These are phyloP conservation scores for Colletotrichum godetiae DNA, from an alignment of 2,329 filamentous ascomycete species.

Conservation along the genomic window DNA sequence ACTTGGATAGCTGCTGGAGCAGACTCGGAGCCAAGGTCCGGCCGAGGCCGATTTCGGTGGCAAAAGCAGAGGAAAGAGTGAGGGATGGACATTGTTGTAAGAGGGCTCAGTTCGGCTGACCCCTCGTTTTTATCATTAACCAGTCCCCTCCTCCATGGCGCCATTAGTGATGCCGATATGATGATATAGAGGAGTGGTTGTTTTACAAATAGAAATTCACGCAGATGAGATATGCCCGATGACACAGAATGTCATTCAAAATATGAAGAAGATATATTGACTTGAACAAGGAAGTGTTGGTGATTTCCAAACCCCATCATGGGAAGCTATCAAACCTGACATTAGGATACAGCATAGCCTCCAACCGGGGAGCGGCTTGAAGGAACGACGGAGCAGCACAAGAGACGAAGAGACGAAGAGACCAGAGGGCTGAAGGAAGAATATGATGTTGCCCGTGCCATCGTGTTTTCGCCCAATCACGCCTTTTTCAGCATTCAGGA, in stretches of 20 bases:
- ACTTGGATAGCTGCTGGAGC: constrained; percentile 17
- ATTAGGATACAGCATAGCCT: too few relatives aligned
- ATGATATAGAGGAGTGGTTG: constrained; percentile 28
- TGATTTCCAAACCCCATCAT: background rate
- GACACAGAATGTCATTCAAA: background rate
- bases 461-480: background rate
- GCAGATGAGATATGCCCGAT: constrained; percentile 6
- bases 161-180: constrained; percentile 10
- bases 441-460: too few relatives aligned
- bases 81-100: background rate
- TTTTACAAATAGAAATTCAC: constrained; percentile 30
- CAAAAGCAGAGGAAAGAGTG: background rate
- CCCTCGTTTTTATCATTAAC: background rate
- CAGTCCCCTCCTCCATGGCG: background rate
- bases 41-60: background rate
- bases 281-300: background rate
- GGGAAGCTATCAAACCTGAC: too few relatives aligned
- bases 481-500: background rate
- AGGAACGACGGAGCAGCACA: background rate
- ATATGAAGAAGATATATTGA: background rate
- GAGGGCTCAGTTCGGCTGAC: background rate
- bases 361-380: too few relatives aligned
- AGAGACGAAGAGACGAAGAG: background rate
- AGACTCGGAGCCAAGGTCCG: constrained; percentile 9
- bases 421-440: background rate